phyloP scores from a whole-genome alignment of 2,329 filamentous ascomycete species.

The Beauveria sp. region DNA sequence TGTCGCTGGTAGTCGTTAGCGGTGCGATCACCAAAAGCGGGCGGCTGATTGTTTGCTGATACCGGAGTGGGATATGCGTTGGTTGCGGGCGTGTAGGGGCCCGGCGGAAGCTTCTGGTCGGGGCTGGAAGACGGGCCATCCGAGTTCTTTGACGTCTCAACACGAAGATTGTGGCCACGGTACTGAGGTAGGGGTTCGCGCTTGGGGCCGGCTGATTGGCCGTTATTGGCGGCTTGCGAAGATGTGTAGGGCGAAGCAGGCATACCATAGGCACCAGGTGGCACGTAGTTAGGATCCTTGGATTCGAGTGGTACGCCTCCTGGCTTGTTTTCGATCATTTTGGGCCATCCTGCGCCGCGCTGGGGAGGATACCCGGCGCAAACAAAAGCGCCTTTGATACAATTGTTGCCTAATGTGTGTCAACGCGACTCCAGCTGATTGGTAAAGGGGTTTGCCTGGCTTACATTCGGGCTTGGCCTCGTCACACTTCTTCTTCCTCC shows the following conservation, averaged over 20 bases:
- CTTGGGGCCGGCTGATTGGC: conserved; percentile 30
- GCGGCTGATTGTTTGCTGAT: conserved; percentile 44
- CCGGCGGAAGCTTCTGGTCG: conserved; percentile 54
- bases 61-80: conserved; percentile 56
- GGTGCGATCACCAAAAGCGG: conserved; percentile 40
- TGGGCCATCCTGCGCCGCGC: conserved; percentile 64
- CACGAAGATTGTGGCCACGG: conserved; percentile 53
- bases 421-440: background rate
- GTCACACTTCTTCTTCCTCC: conserved; percentile 96
- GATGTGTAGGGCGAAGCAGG: conserved; percentile 21
- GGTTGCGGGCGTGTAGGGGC: conserved; percentile 42
- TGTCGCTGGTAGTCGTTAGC: conserved; percentile 51
- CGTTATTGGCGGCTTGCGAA: conserved; percentile 33
- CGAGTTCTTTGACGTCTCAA: conserved; percentile 55
- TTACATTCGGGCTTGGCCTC: conserved; percentile 88
- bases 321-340: conserved; percentile 63
- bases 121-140: conserved; percentile 40
- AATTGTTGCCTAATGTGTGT: conserved; percentile 65
- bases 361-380: conserved; percentile 87
- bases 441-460: conserved; percentile 24
- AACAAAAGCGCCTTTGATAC: conserved; percentile 78
- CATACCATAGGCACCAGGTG: conserved; percentile 56
- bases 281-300: conserved; percentile 63
- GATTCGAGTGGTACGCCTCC: conserved; percentile 71
- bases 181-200: conserved; percentile 52